phyloP scores from a whole-genome alignment of 1,284 basidiomycete species.

The Microbotryum scabiosae region DNA sequence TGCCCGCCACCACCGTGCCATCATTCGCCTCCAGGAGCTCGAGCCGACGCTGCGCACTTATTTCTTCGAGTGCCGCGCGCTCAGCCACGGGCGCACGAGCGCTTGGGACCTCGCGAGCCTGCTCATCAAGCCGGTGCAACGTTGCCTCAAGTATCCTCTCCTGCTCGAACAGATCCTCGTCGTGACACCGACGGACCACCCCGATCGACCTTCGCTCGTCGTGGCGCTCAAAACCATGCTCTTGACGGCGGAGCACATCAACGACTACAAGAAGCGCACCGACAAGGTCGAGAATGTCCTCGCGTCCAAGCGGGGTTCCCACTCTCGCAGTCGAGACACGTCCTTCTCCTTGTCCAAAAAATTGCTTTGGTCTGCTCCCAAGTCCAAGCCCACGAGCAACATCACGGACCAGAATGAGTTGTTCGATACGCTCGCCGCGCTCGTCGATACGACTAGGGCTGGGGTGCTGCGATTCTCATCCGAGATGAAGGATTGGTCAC shows the following conservation, averaged over 20 bases:
- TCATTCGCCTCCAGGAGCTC: conserved; percentile 39
- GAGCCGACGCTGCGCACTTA: conserved; percentile 34
- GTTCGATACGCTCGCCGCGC: conserved; percentile 28
- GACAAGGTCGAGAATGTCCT: conserved; percentile 38
- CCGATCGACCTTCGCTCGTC: conserved; percentile 35
- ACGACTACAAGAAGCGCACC: conserved; percentile 42
- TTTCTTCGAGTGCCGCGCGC: conserved; percentile 39
- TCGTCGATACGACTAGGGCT: conserved; percentile 23
- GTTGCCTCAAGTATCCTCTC: conserved; percentile 41
- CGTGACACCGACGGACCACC: conserved; percentile 36
- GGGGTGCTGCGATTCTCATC: conserved; percentile 25
- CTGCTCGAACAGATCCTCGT: conserved; percentile 40
- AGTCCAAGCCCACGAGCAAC: conserved; percentile 19
- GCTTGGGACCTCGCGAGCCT: conserved; percentile 43
- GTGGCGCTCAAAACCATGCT: conserved; percentile 39
- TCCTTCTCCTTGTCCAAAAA: conserved; percentile 22
- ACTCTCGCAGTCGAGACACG: conserved; percentile 8
- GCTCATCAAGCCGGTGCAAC: conserved; percentile 44
- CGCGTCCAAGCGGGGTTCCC: conserved; percentile 11
- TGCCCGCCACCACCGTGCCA: conserved; percentile 40
- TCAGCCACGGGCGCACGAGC: conserved; percentile 35
- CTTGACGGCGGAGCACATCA: conserved; percentile 42
- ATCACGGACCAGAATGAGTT: conserved; percentile 9
- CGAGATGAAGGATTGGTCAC: conserved; percentile 32
- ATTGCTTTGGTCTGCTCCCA: conserved; percentile 33